phyloP scores from a whole-genome alignment of 2,329 filamentous ascomycete species.

The Sporothrix luriei region DNA sequence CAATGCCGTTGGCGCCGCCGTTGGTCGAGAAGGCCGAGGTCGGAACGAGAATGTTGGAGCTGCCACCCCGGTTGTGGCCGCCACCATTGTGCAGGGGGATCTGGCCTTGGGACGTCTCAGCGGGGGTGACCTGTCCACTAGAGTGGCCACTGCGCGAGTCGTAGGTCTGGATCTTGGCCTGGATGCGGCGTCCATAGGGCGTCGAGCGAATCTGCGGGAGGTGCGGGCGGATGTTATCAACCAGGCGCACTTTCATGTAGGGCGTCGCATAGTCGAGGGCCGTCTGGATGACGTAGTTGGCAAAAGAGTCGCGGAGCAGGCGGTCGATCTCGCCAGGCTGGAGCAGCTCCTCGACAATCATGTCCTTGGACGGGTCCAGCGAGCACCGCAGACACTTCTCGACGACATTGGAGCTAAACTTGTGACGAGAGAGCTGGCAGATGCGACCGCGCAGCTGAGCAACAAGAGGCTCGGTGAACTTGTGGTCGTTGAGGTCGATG shows the following conservation, averaged over 20 bases:
- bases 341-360: constrained; percentile 83
- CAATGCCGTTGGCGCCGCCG: constrained; percentile 39
- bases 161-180: constrained; percentile 75
- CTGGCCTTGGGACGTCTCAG: constrained; percentile 59
- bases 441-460: constrained; percentile 74
- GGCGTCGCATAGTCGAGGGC: constrained; percentile 82
- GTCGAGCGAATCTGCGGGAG: constrained; percentile 84
- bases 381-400: constrained; percentile 93
- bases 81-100: constrained; percentile 49
- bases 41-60: constrained; percentile 44
- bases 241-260: constrained; percentile 71
- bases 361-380: constrained; percentile 70
- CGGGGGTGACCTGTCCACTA: constrained; percentile 56
- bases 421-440: constrained; percentile 81
- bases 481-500: constrained; percentile 83
- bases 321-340: constrained; percentile 76
- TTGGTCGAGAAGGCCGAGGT: constrained; percentile 41
- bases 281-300: constrained; percentile 98
- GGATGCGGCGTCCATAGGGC: constrained; percentile 91
- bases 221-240: constrained; percentile 83
- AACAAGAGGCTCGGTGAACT: constrained; percentile 88
- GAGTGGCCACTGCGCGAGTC: constrained; percentile 50
- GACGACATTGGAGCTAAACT: constrained; percentile 98
- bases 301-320: constrained; percentile 87
- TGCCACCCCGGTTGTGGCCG: constrained; percentile 48